Conservation (phyloP, 2,329 filamentous ascomycete genomes). For the Apiospora malaysiana region DNA sequence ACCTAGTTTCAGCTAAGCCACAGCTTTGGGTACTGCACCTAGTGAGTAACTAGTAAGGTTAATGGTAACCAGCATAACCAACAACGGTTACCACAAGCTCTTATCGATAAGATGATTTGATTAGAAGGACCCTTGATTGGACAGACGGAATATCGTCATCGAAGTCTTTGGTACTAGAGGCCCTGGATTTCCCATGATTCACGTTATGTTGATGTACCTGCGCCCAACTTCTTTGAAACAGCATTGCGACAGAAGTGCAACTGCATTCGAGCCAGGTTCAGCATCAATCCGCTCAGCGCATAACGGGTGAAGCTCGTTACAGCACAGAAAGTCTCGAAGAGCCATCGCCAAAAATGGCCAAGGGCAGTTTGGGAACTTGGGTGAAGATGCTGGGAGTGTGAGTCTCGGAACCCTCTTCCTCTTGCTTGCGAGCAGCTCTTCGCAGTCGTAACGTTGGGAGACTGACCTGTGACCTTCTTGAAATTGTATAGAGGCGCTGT, state of each 20-base stretch:
- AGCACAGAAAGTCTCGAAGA: background rate
- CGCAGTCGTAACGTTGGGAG: background rate
- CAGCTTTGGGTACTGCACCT: background rate
- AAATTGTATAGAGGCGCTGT: conserved; percentile 64
- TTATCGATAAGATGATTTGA: conserved; percentile 10
- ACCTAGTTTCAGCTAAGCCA: conserved; percentile 3
- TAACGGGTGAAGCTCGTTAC: background rate
- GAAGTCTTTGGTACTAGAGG: conserved; percentile 7
- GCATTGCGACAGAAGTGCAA: conserved; percentile 1
- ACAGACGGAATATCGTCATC: conserved; percentile 2
- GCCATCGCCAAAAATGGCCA: background rate
- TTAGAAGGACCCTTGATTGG: conserved; percentile 2
- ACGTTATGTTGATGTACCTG: background rate
- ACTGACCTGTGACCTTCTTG: background rate
- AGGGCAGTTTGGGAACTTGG: conserved; percentile 17
- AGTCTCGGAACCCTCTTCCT: background rate
- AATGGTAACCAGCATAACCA: too few species aligned
- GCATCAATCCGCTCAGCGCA: background rate
- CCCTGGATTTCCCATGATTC: background rate
- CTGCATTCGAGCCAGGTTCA: background rate
- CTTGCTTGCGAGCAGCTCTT: too few species aligned
- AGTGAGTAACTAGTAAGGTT: too few species aligned
- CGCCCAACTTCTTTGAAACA: background rate
- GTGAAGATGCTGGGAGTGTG: conserved; percentile 20
- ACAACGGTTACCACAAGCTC: background rate